Evolutionary conservation across 2,329 filamentous ascomycete species (phyloP), one percentile per base, ranked within the genome.

Genomic region (Aspergillus sp.): DNA sequence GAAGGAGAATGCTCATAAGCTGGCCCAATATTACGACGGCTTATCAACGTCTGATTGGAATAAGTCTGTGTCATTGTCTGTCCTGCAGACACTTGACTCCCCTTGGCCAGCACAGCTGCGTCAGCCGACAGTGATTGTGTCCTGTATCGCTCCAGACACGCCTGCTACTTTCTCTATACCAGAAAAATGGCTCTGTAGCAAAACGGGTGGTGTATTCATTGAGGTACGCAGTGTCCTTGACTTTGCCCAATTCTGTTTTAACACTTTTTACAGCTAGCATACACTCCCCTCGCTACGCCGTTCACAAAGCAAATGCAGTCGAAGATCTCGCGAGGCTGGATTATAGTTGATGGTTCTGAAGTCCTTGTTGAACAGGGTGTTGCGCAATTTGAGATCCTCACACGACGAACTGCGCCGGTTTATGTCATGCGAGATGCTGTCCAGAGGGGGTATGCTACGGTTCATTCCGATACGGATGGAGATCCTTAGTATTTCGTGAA

Each of bases 301-400:
- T 30, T 59, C 3, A 54, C 55, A 52, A 43, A 48, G 10, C 49
- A 53, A 33, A 53, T 58, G 39, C 30, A 46, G 5, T 38, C 43
- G 2, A 47, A 49, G 13, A 33, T 44, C 37, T 47, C 44, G 5
- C 45, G 47, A 30, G 58, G 58, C 5, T 61, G 59, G 59, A 49
- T 57, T 1, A 46, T 60, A 7, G 56, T 60, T 4, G 56, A 58
- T 51, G 58, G 58, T 5, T 35, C 57, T 12, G 47, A 44, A 9
- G 49, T 60, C 5, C 33, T 61, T 7, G 15, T 58, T 19, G 54
- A 60, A 38, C 59, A 61, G 39, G 58, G 55, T 13, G 51, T 60
- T 44, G 54, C 53, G 7, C 59, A 61, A 35, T 60, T 54, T 35
- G 56, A 61, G 41, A 43, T 61, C 2, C 58, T 61, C 35, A 61